Evolutionary conservation across 2,329 filamentous ascomycete genomes (phyloP), one percentile per base, ranked within the genome.

Genomic region (Scortechinia acanthostroma): DNA sequence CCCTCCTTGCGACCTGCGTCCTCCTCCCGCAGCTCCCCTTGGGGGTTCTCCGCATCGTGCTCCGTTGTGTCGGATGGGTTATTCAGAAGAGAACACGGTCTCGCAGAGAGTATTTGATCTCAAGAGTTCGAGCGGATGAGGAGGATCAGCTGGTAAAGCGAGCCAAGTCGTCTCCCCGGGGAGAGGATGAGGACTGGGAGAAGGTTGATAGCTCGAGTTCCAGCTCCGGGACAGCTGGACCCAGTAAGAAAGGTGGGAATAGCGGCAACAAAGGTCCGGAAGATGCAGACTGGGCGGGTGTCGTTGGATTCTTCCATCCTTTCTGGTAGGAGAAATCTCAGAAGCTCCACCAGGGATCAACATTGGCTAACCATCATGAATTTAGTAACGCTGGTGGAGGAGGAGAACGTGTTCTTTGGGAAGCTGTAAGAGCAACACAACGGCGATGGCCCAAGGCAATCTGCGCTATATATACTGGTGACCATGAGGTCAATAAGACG

Each of bases 231-330:
- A 40, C 35, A 13, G 35, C 35, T 40, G 35, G 35, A 13, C 10
- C 10, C 25, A 30, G 25, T 30, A n/a, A 30, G 10, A n/a, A 10
- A 10, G 25, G 25, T n/a, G 25, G 25, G n/a, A 19, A 10, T 19
- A 40, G 20, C 6, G 10, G n/a, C 25, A 40, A 40, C 35, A 19
- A 19, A 6, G 35, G 35, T 6, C 10, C 14, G 6, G 35, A 40
- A 19, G 35, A 40, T 19, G 35, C 14, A 17, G 10, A 10, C n/a
- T 40, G 35, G 35, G 17, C 14, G 14, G 35, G 35, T 25, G 69
- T 84, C 23, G 71, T 85, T 51, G 81, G 77, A 44, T 86, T 86
- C 67, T 84, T 86, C 56, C 81, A 86, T 61, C 81, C 81, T 10
- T 86, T 83, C 59, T 85, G 80, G 77, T 80, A 64, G 50, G 65